Conservation (phyloP, 345 rosid species). For the Lepidium africanum region DNA sequence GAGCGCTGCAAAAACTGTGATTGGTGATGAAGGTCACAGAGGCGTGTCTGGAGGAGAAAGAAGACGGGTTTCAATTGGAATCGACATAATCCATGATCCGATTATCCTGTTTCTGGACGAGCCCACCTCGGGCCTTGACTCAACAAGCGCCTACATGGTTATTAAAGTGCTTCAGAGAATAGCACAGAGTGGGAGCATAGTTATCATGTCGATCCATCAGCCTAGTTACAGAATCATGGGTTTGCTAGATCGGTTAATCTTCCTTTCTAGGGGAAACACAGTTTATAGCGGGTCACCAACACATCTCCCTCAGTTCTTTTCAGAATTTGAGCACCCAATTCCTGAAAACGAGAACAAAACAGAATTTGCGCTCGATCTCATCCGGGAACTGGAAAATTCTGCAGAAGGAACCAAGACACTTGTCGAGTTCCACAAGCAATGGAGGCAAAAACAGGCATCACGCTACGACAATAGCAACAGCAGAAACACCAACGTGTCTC, state of each 20-base stretch:
- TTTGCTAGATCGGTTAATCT: slow-evolving; percentile 62
- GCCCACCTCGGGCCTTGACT: slow-evolving; percentile 92
- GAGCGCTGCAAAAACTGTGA: slow-evolving; percentile 73
- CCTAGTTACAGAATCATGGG: slow-evolving; percentile 85
- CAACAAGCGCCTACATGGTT: slow-evolving; percentile 92
- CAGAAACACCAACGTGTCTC: slow-evolving; percentile 32
- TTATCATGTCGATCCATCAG: slow-evolving; percentile 90
- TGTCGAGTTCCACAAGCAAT: slow-evolving; percentile 68
- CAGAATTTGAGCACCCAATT: slow-evolving; percentile 73
- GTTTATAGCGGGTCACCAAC: slow-evolving; percentile 67
- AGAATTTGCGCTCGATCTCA: slow-evolving; percentile 80
- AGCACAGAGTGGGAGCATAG: slow-evolving; percentile 84
- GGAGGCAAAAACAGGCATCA: slow-evolving; percentile 34
- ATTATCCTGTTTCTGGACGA: slow-evolving; percentile 83
- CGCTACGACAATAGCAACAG: background rate
- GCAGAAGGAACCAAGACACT: slow-evolving; percentile 57
- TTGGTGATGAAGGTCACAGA: slow-evolving; percentile 93
- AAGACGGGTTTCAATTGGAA: slow-evolving; percentile 81
- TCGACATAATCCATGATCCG: slow-evolving; percentile 75
- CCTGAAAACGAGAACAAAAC: slow-evolving; percentile 81
- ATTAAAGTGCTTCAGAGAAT: slow-evolving; percentile 84
- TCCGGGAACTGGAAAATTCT: slow-evolving; percentile 73
- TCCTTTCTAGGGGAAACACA: slow-evolving; percentile 73
- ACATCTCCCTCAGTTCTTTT: slow-evolving; percentile 51
- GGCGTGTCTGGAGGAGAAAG: slow-evolving; percentile 95